Conservation (phyloP, 1,284 basidiomycete species). For the Ceratobasidium sp. region DNA sequence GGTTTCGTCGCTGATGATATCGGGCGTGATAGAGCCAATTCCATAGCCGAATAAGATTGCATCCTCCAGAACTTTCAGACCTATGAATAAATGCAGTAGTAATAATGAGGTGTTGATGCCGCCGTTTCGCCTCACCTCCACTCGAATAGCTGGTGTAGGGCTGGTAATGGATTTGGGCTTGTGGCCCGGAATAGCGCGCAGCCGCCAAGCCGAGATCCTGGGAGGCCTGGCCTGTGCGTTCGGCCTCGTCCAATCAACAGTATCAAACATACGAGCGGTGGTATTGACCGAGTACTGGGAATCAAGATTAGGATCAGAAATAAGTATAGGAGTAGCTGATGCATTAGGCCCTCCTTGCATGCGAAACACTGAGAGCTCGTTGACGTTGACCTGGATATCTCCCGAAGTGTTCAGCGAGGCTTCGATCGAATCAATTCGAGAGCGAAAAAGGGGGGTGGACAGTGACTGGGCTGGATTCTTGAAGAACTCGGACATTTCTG, state of each 20-base stretch:
- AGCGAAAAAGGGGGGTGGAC: constrained; percentile 44
- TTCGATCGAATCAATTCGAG: constrained; percentile 44
- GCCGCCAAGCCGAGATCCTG: constrained; percentile 66
- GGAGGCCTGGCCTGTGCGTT: constrained; percentile 67
- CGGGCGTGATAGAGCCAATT: constrained; percentile 16
- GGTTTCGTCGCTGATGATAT: constrained; percentile 20
- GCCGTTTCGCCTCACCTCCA: constrained; percentile 13
- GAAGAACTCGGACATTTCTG: constrained; percentile 64
- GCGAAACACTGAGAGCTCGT: constrained; percentile 68
- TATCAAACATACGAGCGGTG: constrained; percentile 66
- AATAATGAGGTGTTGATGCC: constrained; percentile 60
- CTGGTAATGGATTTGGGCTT: constrained; percentile 41
- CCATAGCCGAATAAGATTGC: constrained; percentile 53
- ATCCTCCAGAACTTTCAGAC: constrained; percentile 73
- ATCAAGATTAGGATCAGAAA: constrained; percentile 48
- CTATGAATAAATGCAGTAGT: constrained; percentile 80
- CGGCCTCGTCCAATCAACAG: constrained; percentile 72
- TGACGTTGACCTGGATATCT: constrained; percentile 57
- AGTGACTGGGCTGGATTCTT: constrained; percentile 61
- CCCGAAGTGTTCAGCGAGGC: constrained; percentile 27
- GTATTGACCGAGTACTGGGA: constrained; percentile 47
- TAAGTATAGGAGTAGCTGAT: constrained; percentile 48
- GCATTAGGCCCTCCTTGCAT: constrained; percentile 34
- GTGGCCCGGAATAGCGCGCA: constrained; percentile 47
- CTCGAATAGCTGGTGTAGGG: constrained; percentile 27